Evolutionary conservation across 345 rosid species (phyloP).

Genomic region (Acer yangbiense): DNA sequence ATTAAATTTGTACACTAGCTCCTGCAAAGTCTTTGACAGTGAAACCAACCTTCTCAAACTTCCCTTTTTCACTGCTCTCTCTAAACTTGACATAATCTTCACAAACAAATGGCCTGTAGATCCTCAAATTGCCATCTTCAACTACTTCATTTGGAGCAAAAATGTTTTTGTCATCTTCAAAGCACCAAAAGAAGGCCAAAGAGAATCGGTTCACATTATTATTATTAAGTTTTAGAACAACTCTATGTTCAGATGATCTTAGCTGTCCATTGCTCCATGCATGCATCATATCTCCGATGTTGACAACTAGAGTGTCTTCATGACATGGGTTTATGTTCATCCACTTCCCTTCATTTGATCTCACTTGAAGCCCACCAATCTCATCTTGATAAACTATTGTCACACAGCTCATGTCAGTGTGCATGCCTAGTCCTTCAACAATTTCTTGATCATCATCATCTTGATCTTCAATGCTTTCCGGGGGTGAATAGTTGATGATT

Average conservation of each 20-base stretch:
- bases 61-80: conserved; percentile 23
- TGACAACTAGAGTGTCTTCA: conserved; percentile 24
- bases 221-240: conserved; percentile 10
- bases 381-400: conserved; percentile 30
- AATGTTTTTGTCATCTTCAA: conserved; percentile 28
- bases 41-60: conserved; percentile 31
- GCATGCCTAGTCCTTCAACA: conserved; percentile 31
- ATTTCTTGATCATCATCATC: background rate
- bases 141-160: conserved; percentile 28
- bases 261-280: conserved; percentile 30
- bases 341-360: conserved; percentile 27
- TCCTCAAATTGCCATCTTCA: conserved; percentile 14
- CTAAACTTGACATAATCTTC: conserved; percentile 26
- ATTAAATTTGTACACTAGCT: background rate
- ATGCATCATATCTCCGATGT: conserved; percentile 34
- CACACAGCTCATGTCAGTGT: conserved; percentile 35
- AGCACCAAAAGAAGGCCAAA: conserved; percentile 32
- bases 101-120: conserved; percentile 21
- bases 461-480: background rate
- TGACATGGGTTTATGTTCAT: conserved; percentile 28
- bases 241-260: conserved; percentile 33
- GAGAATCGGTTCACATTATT: conserved; percentile 17
- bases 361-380: conserved; percentile 31
- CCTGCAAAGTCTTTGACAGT: conserved; percentile 29
- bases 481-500: conserved; percentile 28